Evolutionary conservation across 1,139 yeast species (phyloP).

Genomic region (Kurtzmaniella quercitrusa): DNA sequence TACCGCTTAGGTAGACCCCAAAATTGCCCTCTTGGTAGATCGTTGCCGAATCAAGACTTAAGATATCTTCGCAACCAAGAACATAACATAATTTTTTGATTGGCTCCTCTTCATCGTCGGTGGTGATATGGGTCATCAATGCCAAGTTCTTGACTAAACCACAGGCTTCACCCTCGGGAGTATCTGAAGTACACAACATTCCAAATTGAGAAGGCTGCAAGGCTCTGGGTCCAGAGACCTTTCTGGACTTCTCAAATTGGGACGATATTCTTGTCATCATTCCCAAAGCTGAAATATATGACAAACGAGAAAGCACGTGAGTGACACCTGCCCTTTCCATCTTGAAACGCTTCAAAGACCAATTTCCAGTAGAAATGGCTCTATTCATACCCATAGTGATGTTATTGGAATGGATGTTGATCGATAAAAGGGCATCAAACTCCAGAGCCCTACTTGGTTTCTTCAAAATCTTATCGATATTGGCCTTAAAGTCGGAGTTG

Average conservation of each 20-base stretch:
- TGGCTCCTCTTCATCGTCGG: conserved; percentile 96
- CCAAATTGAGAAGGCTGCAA: conserved; percentile 98
- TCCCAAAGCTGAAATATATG: conserved; percentile 93
- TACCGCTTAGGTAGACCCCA: conserved; percentile 91
- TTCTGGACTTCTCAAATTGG: conserved; percentile 95
- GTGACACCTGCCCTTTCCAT: conserved; percentile 99
- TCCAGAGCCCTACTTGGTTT: conserved; percentile 94
- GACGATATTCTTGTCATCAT: conserved; percentile 99
- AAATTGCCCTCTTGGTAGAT: conserved; percentile 72
- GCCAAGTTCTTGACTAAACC: conserved; percentile 96
- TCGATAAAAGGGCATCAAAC: conserved; percentile 86
- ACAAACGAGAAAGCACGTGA: conserved; percentile 85
- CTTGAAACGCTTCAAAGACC: conserved; percentile 98
- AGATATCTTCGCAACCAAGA: conserved; percentile 86
- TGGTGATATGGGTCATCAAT: conserved; percentile 96
- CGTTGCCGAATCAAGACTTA: conserved; percentile 77
- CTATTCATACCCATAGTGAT: conserved; percentile 93
- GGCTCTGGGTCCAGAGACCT: conserved; percentile 98
- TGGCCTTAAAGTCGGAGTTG: conserved; percentile 89
- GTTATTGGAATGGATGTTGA: conserved; percentile 86
- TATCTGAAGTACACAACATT: conserved; percentile 97
- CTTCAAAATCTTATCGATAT: conserved; percentile 87
- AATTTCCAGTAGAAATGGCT: conserved; percentile 96
- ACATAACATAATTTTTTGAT: conserved; percentile 70
- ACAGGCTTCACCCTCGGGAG: conserved; percentile 99